These are phyloP conservation scores for Osmanthus fragrans DNA, from an alignment of 257 asterid genomes.

Conservation along the genomic window DNA sequence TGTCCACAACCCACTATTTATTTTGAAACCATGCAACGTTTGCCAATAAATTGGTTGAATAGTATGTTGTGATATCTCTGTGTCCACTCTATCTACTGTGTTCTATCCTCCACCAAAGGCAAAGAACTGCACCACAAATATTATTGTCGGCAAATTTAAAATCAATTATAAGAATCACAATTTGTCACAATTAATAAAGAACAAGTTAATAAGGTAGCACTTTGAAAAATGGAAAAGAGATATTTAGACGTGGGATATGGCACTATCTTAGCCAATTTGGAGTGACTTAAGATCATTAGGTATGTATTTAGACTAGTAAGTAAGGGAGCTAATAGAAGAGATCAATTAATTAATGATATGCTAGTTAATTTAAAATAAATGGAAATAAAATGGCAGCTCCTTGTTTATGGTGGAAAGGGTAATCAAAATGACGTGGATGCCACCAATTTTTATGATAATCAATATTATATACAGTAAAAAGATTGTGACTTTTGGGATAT, in stretches of 20 bases:
- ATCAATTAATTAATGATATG: too few species aligned
- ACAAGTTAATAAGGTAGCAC: not conserved
- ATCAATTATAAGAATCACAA: too few species aligned
- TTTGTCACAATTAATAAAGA: too few species aligned
- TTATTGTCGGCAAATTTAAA: too few species aligned
- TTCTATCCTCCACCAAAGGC: too few species aligned
- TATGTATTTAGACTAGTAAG: not conserved
- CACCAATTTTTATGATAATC: slow-evolving; percentile 25
- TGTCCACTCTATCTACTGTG: too few species aligned
- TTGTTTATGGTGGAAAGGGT: slow-evolving; percentile 15
- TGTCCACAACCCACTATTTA: too few species aligned
- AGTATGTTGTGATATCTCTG: too few species aligned
- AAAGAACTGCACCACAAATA: too few species aligned
- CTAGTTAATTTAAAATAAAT: not conserved
- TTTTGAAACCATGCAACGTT: too few species aligned
- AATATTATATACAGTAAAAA: not conserved
- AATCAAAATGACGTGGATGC: slow-evolving; percentile 33
- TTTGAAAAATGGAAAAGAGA: not conserved
- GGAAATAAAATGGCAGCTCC: slow-evolving; percentile 21
- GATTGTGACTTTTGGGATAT: not conserved
- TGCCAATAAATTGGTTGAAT: too few species aligned
- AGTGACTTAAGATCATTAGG: not conserved
- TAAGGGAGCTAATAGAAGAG: not conserved
- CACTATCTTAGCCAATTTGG: slow-evolving; percentile 8
- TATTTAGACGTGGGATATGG: slow-evolving; percentile 7